Evolutionary conservation across 345 rosid genomes (phyloP).

Genomic region (Microthlaspi erraticum): DNA sequence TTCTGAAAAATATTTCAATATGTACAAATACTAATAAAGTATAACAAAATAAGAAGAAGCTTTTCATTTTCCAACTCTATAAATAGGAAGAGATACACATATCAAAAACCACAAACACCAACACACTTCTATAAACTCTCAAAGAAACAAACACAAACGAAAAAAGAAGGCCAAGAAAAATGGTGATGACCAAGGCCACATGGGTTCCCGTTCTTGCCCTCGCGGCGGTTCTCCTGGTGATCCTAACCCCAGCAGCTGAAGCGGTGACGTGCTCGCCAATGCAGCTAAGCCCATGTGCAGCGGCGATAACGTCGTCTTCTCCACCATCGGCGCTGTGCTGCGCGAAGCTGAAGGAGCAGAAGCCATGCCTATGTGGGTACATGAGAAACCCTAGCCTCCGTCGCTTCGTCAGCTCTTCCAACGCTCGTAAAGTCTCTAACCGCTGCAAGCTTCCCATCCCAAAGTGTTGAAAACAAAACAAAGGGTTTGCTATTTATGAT

Average conservation of each 20-base stretch:
- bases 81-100: slow-evolving; percentile 48
- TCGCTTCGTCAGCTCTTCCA: slow-evolving; percentile 75
- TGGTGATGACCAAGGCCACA: slow-evolving; percentile 54
- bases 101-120: slow-evolving; percentile 27
- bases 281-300: slow-evolving; percentile 81
- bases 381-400: slow-evolving; percentile 72
- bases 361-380: slow-evolving; percentile 92
- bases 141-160: slow-evolving; percentile 32
- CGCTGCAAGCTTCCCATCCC: slow-evolving; percentile 89
- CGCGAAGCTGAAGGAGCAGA: slow-evolving; percentile 76
- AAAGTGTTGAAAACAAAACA: slow-evolving; percentile 55
- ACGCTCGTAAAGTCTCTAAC: slow-evolving; percentile 87
- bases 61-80: slow-evolving; percentile 52
- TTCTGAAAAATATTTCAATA: background rate
- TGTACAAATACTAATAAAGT: background rate
- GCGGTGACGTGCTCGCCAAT: slow-evolving; percentile 82
- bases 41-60: slow-evolving; percentile 21
- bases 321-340: slow-evolving; percentile 78
- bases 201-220: slow-evolving; percentile 49
- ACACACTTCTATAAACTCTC: slow-evolving; percentile 23
- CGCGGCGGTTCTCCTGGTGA: slow-evolving; percentile 46
- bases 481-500: slow-evolving; percentile 8
- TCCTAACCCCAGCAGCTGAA: slow-evolving; percentile 50
- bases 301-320: slow-evolving; percentile 71
- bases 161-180: slow-evolving; percentile 7